Evolutionary conservation across 208 protist species (phyloP), one percentile per base, ranked within the genome.

Genomic region (Acanthamoeba triangularis): DNA sequence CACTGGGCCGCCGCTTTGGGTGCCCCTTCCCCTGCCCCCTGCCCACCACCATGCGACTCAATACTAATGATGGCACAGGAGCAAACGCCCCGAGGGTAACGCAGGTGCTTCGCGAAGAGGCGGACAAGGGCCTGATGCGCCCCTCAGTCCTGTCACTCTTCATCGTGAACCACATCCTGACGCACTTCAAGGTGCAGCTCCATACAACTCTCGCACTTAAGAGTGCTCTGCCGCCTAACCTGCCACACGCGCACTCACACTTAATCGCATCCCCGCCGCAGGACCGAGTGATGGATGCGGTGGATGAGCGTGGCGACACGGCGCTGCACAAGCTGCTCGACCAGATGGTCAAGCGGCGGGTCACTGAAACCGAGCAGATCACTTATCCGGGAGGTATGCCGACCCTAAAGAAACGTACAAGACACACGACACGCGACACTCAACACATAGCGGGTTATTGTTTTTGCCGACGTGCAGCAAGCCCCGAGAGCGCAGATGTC

Each of bases 271-370:
- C 16, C 28, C 4, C 72, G 35, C 20, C 30, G 37, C 28, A 82
- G 23, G 37, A n/a, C 30, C 18, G 23, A 82, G 13, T 54, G 49
- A 18, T 47, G 25, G n/a, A 82, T 25, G 28, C 18, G 37, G 72
- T 82, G 72, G 72, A 82, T 47, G 72, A 82, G 72, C 18, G 37
- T 18, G 72, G 72, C 33, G 72, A 82, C 72, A 82, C 72, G 30
- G 33, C 72, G 30, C 72, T 82, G 1, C 72, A 82, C 72, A 82
- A 49, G 72, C 30, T 82, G 65, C 7, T 7, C 10, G 61, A 18
- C n/a, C n/a, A n/a, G n/a, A n/a, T n/a, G n/a, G n/a, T n/a, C 1
- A 67, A 7, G 61, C 61, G 28, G 61, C 16, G 61, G 61, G 4
- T 67, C 16, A 67, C 28, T n/a, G n/a, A n/a, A n/a, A n/a, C n/a